A percentile compares a stretch with the other conserved stretches of the same genome.
Conservation (phyloP, 2,329 filamentous ascomycete genomes). For the Dactylellina parvicollis region DNA sequence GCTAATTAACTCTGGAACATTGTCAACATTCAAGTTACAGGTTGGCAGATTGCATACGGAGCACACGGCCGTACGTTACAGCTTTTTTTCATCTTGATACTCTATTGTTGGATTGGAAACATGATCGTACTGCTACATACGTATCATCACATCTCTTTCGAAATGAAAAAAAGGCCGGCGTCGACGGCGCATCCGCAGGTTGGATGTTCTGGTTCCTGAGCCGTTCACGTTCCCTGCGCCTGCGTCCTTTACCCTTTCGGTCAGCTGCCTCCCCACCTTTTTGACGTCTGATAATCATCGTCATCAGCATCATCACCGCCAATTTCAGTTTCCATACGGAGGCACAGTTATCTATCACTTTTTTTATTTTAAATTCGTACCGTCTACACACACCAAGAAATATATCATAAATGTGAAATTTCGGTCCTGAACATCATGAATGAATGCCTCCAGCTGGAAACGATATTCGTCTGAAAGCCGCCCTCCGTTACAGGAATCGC, state of each 20-base stretch:
- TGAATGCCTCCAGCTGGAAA: slow-evolving; percentile 21
- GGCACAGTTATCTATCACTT: slow-evolving; percentile 1
- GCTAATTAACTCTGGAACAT: slow-evolving; percentile 23
- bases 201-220: slow-evolving; percentile 24
- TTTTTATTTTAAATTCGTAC: neutral
- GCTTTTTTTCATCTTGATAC: neutral
- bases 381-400: neutral
- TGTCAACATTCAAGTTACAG: slow-evolving; percentile 47
- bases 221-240: slow-evolving; percentile 7
- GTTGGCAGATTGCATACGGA: slow-evolving; percentile 11
- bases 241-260: slow-evolving; percentile 30
- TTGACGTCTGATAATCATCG: slow-evolving; percentile 16
- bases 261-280: slow-evolving; percentile 20
- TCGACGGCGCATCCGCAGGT: neutral
- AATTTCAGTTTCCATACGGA: neutral
- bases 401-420: neutral
- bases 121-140: neutral
- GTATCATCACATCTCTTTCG: neutral
- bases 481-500: slow-evolving; percentile 33
- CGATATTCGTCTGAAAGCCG: slow-evolving; percentile 32
- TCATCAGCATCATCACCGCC: neutral
- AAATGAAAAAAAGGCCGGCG: too few relatives aligned
- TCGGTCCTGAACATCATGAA: too few relatives aligned
- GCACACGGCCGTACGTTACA: neutral
- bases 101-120: neutral